Percentiles rank a stretch among this genome's conserved stretches.
Conservation (phyloP, 768 basidiomycete genomes). For the Royoungia palumana region DNA sequence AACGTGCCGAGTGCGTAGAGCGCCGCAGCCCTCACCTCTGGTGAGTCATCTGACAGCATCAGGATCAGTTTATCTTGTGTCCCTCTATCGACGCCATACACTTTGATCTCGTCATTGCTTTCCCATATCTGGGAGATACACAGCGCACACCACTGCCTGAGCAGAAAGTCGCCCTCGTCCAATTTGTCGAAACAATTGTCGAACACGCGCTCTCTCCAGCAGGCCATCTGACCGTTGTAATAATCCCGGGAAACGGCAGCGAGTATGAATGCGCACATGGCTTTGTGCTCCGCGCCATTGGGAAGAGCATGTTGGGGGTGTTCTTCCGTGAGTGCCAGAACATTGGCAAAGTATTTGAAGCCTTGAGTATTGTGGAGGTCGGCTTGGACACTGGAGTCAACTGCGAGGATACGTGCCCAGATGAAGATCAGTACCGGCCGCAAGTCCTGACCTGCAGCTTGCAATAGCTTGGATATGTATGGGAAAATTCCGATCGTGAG, state of each 20-base stretch:
- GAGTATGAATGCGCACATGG: slow-evolving; percentile 98
- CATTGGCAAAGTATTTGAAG: slow-evolving; percentile 82
- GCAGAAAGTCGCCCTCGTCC: slow-evolving; percentile 85
- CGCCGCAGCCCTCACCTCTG: slow-evolving; percentile 90
- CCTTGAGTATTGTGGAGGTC: slow-evolving; percentile 81
- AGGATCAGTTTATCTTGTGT: slow-evolving; percentile 80
- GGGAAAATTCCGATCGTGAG: slow-evolving; percentile 98
- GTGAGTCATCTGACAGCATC: slow-evolving; percentile 80
- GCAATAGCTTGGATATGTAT: slow-evolving; percentile 93
- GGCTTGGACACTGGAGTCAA: slow-evolving; percentile 89
- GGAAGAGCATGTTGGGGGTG: slow-evolving; percentile 59
- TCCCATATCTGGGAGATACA: slow-evolving; percentile 98
- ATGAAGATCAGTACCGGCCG: slow-evolving; percentile 98
- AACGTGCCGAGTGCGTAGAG: slow-evolving; percentile 92
- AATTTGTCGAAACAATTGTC: slow-evolving; percentile 82
- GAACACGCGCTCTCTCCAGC: slow-evolving; percentile 77
- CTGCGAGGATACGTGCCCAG: slow-evolving; percentile 96
- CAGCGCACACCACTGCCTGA: slow-evolving; percentile 91
- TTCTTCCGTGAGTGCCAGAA: slow-evolving; percentile 68
- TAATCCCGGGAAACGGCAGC: slow-evolving; percentile 88
- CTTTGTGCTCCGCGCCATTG: slow-evolving; percentile 91
- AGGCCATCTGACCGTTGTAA: slow-evolving; percentile 81
- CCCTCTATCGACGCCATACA: slow-evolving; percentile 71
- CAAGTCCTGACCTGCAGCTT: slow-evolving; percentile 92
- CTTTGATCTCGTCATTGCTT: slow-evolving; percentile 84